Evolutionary conservation across 2,329 filamentous ascomycete species (phyloP), one percentile per base, ranked within the genome.

Genomic region (Parasarocladium wereldwijsianum): DNA sequence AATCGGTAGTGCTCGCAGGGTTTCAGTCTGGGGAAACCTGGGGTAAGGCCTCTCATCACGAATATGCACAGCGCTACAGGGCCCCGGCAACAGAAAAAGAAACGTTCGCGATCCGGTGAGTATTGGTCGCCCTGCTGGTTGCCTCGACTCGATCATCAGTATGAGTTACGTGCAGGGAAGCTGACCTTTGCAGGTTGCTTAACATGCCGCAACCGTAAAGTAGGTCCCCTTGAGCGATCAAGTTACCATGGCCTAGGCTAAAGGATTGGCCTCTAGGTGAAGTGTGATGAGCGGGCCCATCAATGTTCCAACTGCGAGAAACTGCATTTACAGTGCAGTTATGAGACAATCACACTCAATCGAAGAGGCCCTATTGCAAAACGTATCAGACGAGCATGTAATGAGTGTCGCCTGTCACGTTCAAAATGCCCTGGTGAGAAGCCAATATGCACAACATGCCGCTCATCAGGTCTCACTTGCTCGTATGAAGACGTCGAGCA

Each of bases 251-350:
- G n/a, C n/a, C n/a, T n/a, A n/a, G n/a, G n/a, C n/a, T n/a, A n/a
- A n/a, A n/a, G n/a, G n/a, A n/a, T n/a, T n/a, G n/a, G n/a, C n/a
- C n/a, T n/a, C n/a, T 13, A 38, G 34, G 38, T 40, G 19, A 40
- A 40, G 34, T 40, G 38, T 16, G 38, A 40, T 25, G 38, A 40
- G 24, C 33, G 38, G 10, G 33, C 22, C 6, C 24, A 32, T 18
- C 32, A 28, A 15, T 40, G 38, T 19, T 19, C 17, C 8, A 40
- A 38, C 21, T 38, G 38, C 17, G 35, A 34, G 19, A 32, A 28
- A 21, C 23, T 40, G 12, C 35, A 36, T 9, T 28, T 37, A 2
- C 27, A 32, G 18, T 38, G 29, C 22, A 16, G 19, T 17, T 16
- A 18, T 24, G 17, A 9, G 28, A 14, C 8, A 9, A 6, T 12